A percentile compares a stretch with the other conserved stretches of the same genome.
phyloP scores from a whole-genome alignment of 345 rosid genomes.

The Brassica napus region DNA sequence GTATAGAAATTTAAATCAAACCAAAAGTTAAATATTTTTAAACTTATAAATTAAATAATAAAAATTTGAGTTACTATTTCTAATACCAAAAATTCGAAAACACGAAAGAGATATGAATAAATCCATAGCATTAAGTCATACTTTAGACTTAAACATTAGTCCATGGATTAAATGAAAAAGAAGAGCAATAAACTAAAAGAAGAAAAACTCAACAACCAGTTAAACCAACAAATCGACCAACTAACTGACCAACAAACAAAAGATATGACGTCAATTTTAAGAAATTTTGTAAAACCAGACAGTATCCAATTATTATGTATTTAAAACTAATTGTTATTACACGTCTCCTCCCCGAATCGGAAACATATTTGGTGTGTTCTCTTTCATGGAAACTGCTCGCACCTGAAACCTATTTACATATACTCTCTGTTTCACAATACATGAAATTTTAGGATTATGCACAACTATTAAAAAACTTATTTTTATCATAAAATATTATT shows the following conservation, averaged over 20 bases:
- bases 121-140: background rate
- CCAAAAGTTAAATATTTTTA: background rate
- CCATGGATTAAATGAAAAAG: background rate
- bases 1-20: background rate
- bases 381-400: conserved; percentile 35
- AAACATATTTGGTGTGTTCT: conserved; percentile 27
- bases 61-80: background rate
- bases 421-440: background rate
- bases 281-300: conserved; percentile 30
- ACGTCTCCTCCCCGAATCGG: conserved; percentile 28
- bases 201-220: conserved; percentile 34
- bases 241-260: conserved; percentile 41
- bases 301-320: conserved; percentile 26
- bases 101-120: background rate
- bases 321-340: conserved; percentile 23
- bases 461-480: too few species aligned
- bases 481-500: background rate
- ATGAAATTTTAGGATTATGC: too few species aligned
- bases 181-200: background rate
- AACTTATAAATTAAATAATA: too few species aligned
- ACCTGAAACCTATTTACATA: conserved; percentile 11
- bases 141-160: conserved; percentile 22
- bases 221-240: conserved; percentile 35
- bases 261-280: conserved; percentile 24
- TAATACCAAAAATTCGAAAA: background rate